A percentile compares a stretch with the other conserved stretches of the same genome.
These are phyloP conservation scores for Monosporascus sp. DNA, from an alignment of 2,329 filamentous ascomycete species.

Conservation along the genomic window DNA sequence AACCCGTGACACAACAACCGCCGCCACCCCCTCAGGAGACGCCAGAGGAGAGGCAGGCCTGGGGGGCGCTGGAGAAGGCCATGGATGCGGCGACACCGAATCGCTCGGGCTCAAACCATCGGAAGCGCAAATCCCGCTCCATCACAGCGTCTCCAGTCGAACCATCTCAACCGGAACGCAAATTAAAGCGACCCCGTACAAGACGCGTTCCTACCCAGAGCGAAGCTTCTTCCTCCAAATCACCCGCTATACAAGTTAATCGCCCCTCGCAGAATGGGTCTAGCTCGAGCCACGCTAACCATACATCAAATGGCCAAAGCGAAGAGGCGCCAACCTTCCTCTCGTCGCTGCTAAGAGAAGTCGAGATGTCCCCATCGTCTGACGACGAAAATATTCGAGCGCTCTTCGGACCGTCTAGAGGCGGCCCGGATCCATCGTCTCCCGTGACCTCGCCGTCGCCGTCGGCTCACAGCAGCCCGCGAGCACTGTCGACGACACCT, in stretches of 20 bases:
- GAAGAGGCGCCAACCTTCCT: constrained; percentile 69
- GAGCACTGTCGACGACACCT: constrained; percentile 62
- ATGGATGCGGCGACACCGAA: constrained; percentile 58
- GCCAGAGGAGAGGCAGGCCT: constrained; percentile 74
- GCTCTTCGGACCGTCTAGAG: constrained; percentile 30
- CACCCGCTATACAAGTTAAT: constrained; percentile 8
- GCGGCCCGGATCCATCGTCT: constrained; percentile 44
- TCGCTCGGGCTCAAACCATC: constrained; percentile 38
- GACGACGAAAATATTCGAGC: constrained; percentile 49
- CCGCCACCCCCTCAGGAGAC: constrained; percentile 54
- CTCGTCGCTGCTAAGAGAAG: constrained; percentile 80
- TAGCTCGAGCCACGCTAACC: constrained; percentile 5
- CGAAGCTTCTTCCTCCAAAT: constrained; percentile 40
- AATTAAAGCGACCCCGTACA: constrained; percentile 81
- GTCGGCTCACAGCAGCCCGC: constrained; percentile 61
- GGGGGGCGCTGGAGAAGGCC: constrained; percentile 86
- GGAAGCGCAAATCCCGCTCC: constrained; percentile 72
- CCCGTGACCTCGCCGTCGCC: constrained; percentile 61
- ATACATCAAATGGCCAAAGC: constrained; percentile 24
- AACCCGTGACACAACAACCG: constrained; percentile 51
- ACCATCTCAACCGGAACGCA: constrained; percentile 67
- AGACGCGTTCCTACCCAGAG: constrained; percentile 52
- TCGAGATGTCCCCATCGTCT: constrained; percentile 60
- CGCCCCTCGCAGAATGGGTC: constrained; percentile 10
- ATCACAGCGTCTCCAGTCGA: constrained; percentile 66